Conservation (phyloP, 768 basidiomycete genomes). For the Trametes punicea region DNA sequence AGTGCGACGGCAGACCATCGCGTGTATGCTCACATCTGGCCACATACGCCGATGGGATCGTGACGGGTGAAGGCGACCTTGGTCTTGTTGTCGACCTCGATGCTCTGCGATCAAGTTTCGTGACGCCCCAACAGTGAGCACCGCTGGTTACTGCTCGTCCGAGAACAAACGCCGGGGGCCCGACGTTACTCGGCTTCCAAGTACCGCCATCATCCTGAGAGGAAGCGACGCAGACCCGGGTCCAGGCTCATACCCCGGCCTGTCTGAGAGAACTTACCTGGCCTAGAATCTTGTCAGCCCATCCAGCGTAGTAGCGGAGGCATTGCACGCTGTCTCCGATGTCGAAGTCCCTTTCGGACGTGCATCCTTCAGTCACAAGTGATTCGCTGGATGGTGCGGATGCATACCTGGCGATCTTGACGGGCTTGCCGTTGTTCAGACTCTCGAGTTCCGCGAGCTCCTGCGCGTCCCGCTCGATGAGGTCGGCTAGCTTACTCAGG, state of each 20-base stretch:
- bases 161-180: not conserved
- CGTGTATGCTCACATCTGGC: slow-evolving; percentile 65
- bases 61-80: slow-evolving; percentile 88
- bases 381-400: not conserved
- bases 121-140: too few relatives aligned
- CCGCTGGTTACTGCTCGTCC: too few relatives aligned
- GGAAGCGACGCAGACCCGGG: not conserved
- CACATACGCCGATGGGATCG: slow-evolving; percentile 93
- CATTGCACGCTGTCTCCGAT: slow-evolving; percentile 77
- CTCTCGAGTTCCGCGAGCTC: slow-evolving; percentile 81
- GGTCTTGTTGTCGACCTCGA: slow-evolving; percentile 74
- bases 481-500: slow-evolving; percentile 82
- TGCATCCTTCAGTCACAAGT: not conserved
- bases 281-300: slow-evolving; percentile 92
- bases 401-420: slow-evolving; percentile 50
- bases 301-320: slow-evolving; percentile 90
- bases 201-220: not conserved
- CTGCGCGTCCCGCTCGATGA: slow-evolving; percentile 85
- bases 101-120: too few relatives aligned
- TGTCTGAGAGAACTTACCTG: slow-evolving; percentile 48
- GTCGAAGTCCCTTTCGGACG: slow-evolving; percentile 61
- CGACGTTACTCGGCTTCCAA: not conserved
- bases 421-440: slow-evolving; percentile 89
- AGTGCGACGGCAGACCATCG: not conserved
- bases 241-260: too few relatives aligned